These are phyloP conservation scores for Gnaphalium uliginosum DNA, from an alignment of 129 eudicot species.

Conservation along the genomic window DNA sequence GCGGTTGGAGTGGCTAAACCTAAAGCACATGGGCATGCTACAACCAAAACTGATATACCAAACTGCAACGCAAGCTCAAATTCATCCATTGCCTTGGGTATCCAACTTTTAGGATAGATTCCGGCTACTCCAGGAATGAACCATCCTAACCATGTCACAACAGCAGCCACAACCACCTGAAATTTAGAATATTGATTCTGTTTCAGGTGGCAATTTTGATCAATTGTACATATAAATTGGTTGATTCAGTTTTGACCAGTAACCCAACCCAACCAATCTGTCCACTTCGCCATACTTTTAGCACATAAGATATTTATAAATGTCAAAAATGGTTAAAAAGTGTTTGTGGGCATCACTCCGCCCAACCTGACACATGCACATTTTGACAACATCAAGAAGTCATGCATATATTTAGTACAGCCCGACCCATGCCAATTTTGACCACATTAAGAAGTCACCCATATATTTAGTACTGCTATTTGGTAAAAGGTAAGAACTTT, in stretches of 20 bases:
- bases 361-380: not conserved
- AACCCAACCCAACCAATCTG: not conserved
- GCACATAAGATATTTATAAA: not conserved
- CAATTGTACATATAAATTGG: not conserved
- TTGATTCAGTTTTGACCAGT: not conserved
- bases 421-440: not conserved
- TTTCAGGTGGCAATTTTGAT: not conserved
- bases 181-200: not conserved
- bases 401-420: no score
- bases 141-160: slow-evolving; percentile 87
- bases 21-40: slow-evolving; percentile 98
- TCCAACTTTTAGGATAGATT: slow-evolving; percentile 81
- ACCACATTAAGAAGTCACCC: not conserved
- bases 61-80: slow-evolving; percentile 96
- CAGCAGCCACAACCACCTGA: slow-evolving; percentile 79
- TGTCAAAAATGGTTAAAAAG: not conserved
- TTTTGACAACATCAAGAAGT: not conserved
- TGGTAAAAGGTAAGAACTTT: not conserved
- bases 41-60: slow-evolving; percentile 91
- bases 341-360: not conserved
- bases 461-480: not conserved
- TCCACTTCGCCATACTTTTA: not conserved
- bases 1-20: slow-evolving; percentile 99
- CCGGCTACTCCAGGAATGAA: slow-evolving; percentile 79
- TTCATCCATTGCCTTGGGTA: slow-evolving; percentile 88